Base-by-base conservation (phyloP, 257 asterid species). In the Ehretia macrophylla region DNA sequence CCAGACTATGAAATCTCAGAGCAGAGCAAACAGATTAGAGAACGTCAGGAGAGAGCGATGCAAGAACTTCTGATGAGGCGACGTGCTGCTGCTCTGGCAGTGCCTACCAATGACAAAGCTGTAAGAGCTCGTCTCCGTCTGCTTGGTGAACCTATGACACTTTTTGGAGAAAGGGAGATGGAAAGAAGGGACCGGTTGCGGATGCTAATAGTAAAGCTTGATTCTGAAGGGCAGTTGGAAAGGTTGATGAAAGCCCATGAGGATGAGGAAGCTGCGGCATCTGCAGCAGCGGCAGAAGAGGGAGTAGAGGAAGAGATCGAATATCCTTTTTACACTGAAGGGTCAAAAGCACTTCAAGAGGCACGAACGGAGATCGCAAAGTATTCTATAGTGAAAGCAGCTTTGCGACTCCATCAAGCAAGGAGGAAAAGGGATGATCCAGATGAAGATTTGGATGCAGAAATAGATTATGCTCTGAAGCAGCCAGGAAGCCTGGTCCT, bases 371-470 rank as follows among this genome's bases (percentile, higher is more conserved):
- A 77, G 68, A 91, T 88, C 52, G 81, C 95, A 0, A 88, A 69
- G 74, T 92, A 81, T 78, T 92, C 97, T 8, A 71, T 84, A 55
- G 90, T 84, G 63, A 92, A 79, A 77, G 72, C 98, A 13, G 97
- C 97, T 11, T 46, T 75, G 70, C 85, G 96, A 32, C 84, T 92
- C 17, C 90, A 84, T 63, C 83, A 91, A 10, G 91, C 93, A 10
- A 92, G 78, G 78, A 86, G 96, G 72, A 88, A 66, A 76, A 81
- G 83, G 69, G 94, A 88, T 51, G 95, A 92, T 56, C 99, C 99
- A 0, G 99, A 92, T 74, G 99, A 92, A 79, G 96, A 88, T 83
- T 65, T 84, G 76, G 97, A 86, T 88, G 95, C 95, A 1, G 99
- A 88, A 79, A 57, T 91, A 19, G 96, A 91, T 64, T 91, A 83